Evolutionary conservation across 345 rosid species (phyloP).

Genomic region (Eucalyptus tenuipes): DNA sequence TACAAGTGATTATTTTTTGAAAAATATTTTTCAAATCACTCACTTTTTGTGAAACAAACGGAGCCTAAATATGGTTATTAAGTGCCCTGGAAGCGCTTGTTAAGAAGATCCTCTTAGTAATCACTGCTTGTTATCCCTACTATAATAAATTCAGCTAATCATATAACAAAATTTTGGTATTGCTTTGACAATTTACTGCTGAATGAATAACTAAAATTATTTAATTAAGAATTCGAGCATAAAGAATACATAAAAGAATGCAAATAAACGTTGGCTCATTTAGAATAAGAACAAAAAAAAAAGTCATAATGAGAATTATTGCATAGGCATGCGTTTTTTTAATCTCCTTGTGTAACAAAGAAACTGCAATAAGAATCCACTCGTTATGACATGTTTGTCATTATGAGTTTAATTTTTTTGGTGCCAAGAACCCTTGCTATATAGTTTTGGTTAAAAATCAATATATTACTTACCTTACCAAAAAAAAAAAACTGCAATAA

Average conservation of each 20-base stretch:
- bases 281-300: no score
- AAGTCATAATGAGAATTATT: background rate
- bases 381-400: no score
- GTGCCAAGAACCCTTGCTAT: no score
- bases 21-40: background rate
- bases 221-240: background rate
- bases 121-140: background rate
- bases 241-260: background rate
- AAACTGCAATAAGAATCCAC: no score
- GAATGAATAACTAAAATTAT: no score
- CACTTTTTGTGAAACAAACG: background rate
- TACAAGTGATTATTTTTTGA: no score
- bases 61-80: background rate
- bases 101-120: background rate
- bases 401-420: no score
- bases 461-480: no score
- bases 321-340: background rate
- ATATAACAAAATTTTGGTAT: background rate
- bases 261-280: background rate
- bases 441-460: no score
- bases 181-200: background rate
- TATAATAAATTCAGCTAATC: no score
- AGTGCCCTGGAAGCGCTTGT: background rate
- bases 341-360: background rate
- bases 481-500: background rate